Evolutionary conservation across 2,329 filamentous ascomycete species (phyloP).

Genomic region (Trichoderma simmonsii): DNA sequence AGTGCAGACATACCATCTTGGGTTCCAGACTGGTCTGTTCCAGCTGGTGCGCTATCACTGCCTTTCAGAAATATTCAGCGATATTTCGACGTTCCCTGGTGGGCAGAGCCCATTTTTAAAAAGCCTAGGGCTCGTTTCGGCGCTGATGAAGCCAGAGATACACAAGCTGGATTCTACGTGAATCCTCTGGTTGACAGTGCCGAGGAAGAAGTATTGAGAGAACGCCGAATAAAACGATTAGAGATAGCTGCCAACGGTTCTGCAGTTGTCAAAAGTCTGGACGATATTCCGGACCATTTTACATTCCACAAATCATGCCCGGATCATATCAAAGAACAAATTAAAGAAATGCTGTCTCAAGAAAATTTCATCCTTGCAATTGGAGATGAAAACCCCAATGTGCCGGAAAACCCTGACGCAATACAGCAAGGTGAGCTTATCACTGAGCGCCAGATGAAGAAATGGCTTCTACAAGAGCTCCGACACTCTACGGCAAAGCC

Average conservation of each 20-base stretch:
- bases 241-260: background rate
- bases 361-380: background rate
- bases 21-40: background rate
- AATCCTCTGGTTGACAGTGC: background rate
- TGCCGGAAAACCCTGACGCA: background rate
- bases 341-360: background rate
- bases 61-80: background rate
- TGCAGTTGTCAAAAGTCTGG: background rate
- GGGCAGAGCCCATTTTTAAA: background rate
- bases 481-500: background rate
- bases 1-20: background rate
- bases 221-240: slow-evolving; percentile 1
- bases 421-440: background rate
- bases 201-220: background rate
- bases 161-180: background rate
- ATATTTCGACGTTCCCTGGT: slow-evolving; percentile 5
- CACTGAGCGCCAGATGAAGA: background rate
- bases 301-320: background rate
- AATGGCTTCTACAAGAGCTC: background rate
- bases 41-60: background rate
- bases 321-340: background rate
- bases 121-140: background rate
- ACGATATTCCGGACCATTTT: background rate
- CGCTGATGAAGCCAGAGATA: background rate
- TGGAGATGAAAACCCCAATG: background rate